Percentiles rank a stretch among this genome's conserved stretches.
phyloP scores from a whole-genome alignment of 192 early-diverging fungal species.

The Mortierella hygrophila region DNA sequence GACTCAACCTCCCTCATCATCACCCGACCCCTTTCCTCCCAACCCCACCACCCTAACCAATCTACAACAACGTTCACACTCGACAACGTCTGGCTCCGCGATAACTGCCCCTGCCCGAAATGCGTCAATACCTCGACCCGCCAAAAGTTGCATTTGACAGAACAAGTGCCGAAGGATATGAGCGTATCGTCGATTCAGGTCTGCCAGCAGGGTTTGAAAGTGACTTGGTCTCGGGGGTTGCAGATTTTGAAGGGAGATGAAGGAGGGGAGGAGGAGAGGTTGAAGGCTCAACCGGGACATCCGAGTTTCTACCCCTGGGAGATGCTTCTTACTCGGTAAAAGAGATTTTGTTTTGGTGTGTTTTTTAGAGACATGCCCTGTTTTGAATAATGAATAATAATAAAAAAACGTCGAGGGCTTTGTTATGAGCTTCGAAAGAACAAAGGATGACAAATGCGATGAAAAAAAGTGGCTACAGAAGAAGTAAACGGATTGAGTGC shows the following conservation, averaged over 20 bases:
- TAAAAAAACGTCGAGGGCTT: too few species aligned
- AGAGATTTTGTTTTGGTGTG: neutral
- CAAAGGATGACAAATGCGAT: too few species aligned
- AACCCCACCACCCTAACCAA: neutral
- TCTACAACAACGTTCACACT: slow-evolving; percentile 6
- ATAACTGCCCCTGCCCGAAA: slow-evolving; percentile 65
- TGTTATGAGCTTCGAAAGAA: too few species aligned
- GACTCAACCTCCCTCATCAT: slow-evolving; percentile 14
- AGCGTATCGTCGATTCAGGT: slow-evolving; percentile 35
- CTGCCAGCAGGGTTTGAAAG: slow-evolving; percentile 34
- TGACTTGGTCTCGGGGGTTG: slow-evolving; percentile 61
- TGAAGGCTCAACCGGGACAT: slow-evolving; percentile 17
- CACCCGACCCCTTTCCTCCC: neutral
- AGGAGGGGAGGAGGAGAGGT: neutral
- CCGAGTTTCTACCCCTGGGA: slow-evolving; percentile 28
- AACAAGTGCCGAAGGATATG: slow-evolving; percentile 60
- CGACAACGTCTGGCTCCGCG: slow-evolving; percentile 61
- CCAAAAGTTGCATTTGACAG: slow-evolving; percentile 66
- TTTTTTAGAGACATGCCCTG: neutral
- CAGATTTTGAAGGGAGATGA: slow-evolving; percentile 16
- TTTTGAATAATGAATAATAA: too few species aligned
- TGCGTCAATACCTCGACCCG: slow-evolving; percentile 64
- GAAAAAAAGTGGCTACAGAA: too few species aligned
- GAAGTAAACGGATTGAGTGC: too few species aligned
- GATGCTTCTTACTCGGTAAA: slow-evolving; percentile 9